Conservation (phyloP, 345 rosid species). For the Limnanthes douglasii region DNA sequence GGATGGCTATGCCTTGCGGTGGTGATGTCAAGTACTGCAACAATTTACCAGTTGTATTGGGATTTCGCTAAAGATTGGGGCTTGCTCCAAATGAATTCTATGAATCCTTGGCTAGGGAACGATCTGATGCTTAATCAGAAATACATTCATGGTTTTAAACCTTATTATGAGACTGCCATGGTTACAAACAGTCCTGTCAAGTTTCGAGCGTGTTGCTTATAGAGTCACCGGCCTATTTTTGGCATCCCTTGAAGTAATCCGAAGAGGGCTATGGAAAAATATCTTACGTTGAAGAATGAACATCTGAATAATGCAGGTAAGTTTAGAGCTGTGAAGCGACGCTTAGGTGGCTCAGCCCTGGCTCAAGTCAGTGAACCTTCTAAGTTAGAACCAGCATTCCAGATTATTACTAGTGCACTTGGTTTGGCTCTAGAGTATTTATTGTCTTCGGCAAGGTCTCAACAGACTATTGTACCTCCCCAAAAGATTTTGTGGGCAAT, state of each 20-base stretch:
- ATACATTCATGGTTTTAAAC: constrained; percentile 75
- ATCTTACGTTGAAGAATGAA: constrained; percentile 96
- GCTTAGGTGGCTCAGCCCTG: too few species aligned
- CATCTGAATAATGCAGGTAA: constrained; percentile 98
- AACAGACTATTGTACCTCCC: too few species aligned
- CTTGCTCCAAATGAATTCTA: constrained; percentile 71
- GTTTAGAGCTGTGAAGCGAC: constrained; percentile 78
- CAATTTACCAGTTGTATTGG: constrained; percentile 92
- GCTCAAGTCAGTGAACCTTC: too few species aligned
- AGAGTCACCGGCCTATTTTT: constrained; percentile 71
- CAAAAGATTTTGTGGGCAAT: too few species aligned
- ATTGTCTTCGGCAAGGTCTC: too few species aligned
- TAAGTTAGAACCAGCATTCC: too few species aligned
- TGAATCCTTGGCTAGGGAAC: constrained; percentile 97
- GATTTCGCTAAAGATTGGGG: constrained; percentile 99
- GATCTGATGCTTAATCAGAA: constrained; percentile 83
- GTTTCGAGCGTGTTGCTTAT: constrained; percentile 62
- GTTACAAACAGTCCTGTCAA: constrained; percentile 73
- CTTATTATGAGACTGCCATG: constrained; percentile 88
- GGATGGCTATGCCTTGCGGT: constrained; percentile 69
- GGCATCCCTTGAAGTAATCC: constrained; percentile 87
- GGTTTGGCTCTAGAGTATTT: too few species aligned
- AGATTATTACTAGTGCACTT: too few species aligned
- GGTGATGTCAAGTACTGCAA: constrained; percentile 66
- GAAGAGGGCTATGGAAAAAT: constrained; percentile 98